Conservation (phyloP, 1,284 basidiomycete species). For the Trametes polyzona region DNA sequence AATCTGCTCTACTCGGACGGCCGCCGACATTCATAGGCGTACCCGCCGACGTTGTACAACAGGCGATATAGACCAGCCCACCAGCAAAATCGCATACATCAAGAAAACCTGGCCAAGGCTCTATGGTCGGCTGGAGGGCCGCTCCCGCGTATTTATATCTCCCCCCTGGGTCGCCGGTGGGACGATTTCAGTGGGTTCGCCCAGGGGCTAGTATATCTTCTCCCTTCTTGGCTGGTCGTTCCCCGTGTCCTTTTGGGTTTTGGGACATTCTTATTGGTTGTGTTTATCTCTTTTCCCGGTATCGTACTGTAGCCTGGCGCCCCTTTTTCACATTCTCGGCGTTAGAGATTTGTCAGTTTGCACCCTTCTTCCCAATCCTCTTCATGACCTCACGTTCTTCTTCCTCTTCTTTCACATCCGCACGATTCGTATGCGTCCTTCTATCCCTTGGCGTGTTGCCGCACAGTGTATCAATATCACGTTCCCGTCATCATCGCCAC, state of each 20-base stretch:
- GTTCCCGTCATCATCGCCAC: slow-evolving; percentile 28
- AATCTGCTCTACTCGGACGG: slow-evolving; percentile 25
- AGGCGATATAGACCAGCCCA: slow-evolving; percentile 36
- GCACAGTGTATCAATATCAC: slow-evolving; percentile 41
- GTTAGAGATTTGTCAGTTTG: slow-evolving; percentile 26
- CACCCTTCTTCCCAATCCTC: slow-evolving; percentile 3
- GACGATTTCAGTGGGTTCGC: slow-evolving; percentile 33
- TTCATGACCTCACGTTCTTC: slow-evolving; percentile 7
- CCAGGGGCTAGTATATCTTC: slow-evolving; percentile 40
- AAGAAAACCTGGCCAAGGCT: slow-evolving; percentile 28
- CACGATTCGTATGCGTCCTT: slow-evolving; percentile 21
- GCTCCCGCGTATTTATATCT: slow-evolving; percentile 47
- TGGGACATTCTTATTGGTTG: slow-evolving; percentile 41
- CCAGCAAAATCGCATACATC: slow-evolving; percentile 33
- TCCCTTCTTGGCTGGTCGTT: slow-evolving; percentile 34
- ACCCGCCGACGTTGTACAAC: slow-evolving; percentile 39
- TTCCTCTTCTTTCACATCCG: slow-evolving; percentile 8
- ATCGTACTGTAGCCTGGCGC: slow-evolving; percentile 26
- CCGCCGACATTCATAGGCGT: slow-evolving; percentile 23
- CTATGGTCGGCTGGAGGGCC: slow-evolving; percentile 28
- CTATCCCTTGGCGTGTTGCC: slow-evolving; percentile 32
- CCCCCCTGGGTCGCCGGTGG: slow-evolving; percentile 28
- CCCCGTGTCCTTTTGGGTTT: slow-evolving; percentile 49
- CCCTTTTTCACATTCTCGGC: slow-evolving; percentile 21
- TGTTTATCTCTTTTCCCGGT: slow-evolving; percentile 30